Base-by-base conservation (phyloP, 441 rosid species). In the Mallotus japonicus region DNA sequence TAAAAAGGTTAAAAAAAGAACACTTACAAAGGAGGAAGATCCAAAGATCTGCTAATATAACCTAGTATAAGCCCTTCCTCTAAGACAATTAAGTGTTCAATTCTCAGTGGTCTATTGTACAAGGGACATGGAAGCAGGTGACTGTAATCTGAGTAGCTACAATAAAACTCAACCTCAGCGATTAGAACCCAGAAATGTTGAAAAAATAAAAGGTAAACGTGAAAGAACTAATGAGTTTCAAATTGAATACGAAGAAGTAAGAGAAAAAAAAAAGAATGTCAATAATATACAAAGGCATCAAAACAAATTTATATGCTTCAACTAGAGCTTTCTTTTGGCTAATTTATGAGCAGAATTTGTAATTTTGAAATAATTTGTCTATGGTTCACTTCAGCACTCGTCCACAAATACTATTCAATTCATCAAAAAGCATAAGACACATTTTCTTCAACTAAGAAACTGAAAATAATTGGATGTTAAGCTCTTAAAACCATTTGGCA, bases 1-100 rank as follows among this genome's bases (percentile, higher is more conserved):
- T 22, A n/a, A n/a, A 51, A 70, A 67, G 61, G 37, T 57, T 17
- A 49, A 56, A 70, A 65, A 57, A 69, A 59, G 5, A 78, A 53
- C 49, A 79, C 97, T 90, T 78, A 93, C 97, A 90, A 67, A 76
- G 93, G 88, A 76, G 97, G 95, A 80, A 93, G 96, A 79, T 88
- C 71, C 76, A 93, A 83, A 67, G 86, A 78, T 79, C 78, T 80
- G 79, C 78, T 84, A 72, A 91, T 89, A 63, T 75, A 91, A 65
- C 87, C 89, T 65, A 84, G 66, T 15, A 84, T 89, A 46, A 77
- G 85, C 61, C 89, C 91, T 73, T 84, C 96, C 84, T 84, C 84
- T 40, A 85, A 78, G 40, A 90, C 95, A 81, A 91, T 90, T 77
- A 90, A 77, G 71, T 93, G 97, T 67, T 93, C 98, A 16, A 93